Percentiles rank a stretch among this genome's conserved stretches.
phyloP scores from a whole-genome alignment of 202 grass and related monocot species.

The Digitaria exilis region DNA sequence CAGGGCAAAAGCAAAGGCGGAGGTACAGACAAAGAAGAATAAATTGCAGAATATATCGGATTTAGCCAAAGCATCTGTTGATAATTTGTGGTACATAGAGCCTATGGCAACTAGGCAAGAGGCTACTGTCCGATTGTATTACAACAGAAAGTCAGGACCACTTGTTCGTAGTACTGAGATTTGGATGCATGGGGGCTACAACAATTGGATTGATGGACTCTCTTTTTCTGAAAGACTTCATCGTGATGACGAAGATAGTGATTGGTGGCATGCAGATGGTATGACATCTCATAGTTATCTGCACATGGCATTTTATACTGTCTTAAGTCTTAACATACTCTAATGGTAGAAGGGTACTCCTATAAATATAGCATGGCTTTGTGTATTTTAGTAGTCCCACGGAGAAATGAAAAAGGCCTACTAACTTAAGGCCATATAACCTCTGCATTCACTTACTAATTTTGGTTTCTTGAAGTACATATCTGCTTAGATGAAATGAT shows the following conservation, averaged over 20 bases:
- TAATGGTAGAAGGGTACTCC: background rate
- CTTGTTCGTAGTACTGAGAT: slow-evolving; percentile 66
- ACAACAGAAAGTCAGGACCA: slow-evolving; percentile 58
- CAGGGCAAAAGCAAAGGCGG: slow-evolving; percentile 62
- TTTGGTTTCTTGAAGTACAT: slow-evolving; percentile 18
- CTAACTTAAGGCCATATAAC: background rate
- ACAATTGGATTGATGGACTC: slow-evolving; percentile 83
- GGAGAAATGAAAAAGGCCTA: background rate
- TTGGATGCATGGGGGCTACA: slow-evolving; percentile 92
- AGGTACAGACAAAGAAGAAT: slow-evolving; percentile 62
- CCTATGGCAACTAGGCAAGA: slow-evolving; percentile 46
- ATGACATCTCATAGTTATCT: slow-evolving; percentile 35
- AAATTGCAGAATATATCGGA: slow-evolving; percentile 46
- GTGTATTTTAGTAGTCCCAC: slow-evolving; percentile 11
- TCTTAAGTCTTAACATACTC: slow-evolving; percentile 4
- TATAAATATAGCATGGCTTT: background rate
- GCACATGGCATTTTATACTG: slow-evolving; percentile 3
- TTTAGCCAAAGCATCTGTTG: slow-evolving; percentile 41
- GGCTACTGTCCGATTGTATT: slow-evolving; percentile 63
- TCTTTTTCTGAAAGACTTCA: slow-evolving; percentile 64
- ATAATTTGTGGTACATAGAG: slow-evolving; percentile 75
- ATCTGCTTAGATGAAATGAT: background rate
- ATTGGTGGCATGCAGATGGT: slow-evolving; percentile 90
- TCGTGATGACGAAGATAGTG: slow-evolving; percentile 49
- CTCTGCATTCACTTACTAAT: background rate